Conservation (phyloP, 148 eudicot genomes). For the Rhododendron vialii region DNA sequence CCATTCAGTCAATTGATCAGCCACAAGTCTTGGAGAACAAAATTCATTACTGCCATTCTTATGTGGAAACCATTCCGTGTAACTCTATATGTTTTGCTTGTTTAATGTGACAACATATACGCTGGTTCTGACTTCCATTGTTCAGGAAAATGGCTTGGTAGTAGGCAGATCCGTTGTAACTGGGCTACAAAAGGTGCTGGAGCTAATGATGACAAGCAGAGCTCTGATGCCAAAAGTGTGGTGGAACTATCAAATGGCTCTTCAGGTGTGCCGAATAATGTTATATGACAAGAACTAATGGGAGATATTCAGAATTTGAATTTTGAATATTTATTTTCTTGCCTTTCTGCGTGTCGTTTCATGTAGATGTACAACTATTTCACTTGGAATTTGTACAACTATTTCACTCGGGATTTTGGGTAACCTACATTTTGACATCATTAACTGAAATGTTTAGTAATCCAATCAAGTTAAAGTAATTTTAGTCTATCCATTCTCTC, state of each 20-base stretch:
- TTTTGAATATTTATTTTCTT: not conserved
- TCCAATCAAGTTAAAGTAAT: not conserved
- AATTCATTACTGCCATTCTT: not conserved
- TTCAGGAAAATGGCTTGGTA: constrained; percentile 98
- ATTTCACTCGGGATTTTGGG: not conserved
- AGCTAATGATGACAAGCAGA: constrained; percentile 70
- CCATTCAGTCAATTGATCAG: not conserved
- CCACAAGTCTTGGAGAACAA: not conserved
- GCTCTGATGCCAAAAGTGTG: constrained; percentile 73
- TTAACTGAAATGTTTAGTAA: not conserved
- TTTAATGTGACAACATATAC: not conserved
- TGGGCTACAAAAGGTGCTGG: constrained; percentile 99
- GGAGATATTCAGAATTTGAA: not conserved
- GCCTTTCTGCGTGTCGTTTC: not conserved
- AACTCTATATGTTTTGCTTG: not conserved
- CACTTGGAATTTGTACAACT: not conserved
- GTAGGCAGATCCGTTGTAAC: constrained; percentile 95
- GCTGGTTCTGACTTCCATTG: not conserved
- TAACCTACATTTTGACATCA: not conserved
- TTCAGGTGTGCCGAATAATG: constrained; percentile 51
- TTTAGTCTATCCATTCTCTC: not conserved
- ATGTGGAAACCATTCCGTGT: not conserved
- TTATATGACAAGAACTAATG: not conserved
- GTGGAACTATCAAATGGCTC: constrained; percentile 87
- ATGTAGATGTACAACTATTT: not conserved